Evolutionary conservation across 805 yeast genomes (phyloP), one percentile per base, ranked within the genome.

Genomic region (Grigorovia yakushimaensis): DNA sequence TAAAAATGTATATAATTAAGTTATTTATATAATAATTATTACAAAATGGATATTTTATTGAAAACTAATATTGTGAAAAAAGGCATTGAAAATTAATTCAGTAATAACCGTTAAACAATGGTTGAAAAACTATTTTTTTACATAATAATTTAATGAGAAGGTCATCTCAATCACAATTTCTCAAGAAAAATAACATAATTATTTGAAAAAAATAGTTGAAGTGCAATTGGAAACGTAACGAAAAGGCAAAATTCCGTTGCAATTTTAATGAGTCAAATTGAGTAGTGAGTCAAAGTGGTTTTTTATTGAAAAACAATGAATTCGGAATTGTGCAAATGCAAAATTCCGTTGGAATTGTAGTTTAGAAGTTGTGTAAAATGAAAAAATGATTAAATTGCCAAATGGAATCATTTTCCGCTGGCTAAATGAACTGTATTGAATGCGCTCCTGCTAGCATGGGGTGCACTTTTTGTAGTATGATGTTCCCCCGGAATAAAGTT

Each of bases 341-440:
- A 42, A 42, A 42, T 42, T 42, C 45, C 45, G 11, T 17, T 2
- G 45, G 45, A 42, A 36, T 27, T 30, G 20, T 33, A n/a, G 42
- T n/a, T 36, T 20, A 11, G 21, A 6, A 5, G 4, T 36, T 36
- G 8, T 36, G 39, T 7, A 17, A 5, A 18, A 7, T 18, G 20
- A 22, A 37, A 37, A 37, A 27, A 27, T 27, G 33, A 27, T 4
- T 27, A 5, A 27, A 27, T 27, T 10, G 33, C 33, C 33, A 15
- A 27, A 27, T 27, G 33, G 13, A 27, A 27, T 27, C 33, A 27
- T 5, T 4, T 27, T 27, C 33, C 13, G 33, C 10, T 7, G 33
- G 5, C 13, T 27, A 15, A 27, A 7, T 27, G 15, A 27, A 27
- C 10, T 15, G n/a, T n/a, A n/a, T n/a, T n/a, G n/a, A n/a, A n/a